Percentiles rank a stretch among this genome's conserved stretches.
These are phyloP conservation scores for Ophiocytium majus DNA, from an alignment of 352 stramenopile genomes.

Conservation along the genomic window DNA sequence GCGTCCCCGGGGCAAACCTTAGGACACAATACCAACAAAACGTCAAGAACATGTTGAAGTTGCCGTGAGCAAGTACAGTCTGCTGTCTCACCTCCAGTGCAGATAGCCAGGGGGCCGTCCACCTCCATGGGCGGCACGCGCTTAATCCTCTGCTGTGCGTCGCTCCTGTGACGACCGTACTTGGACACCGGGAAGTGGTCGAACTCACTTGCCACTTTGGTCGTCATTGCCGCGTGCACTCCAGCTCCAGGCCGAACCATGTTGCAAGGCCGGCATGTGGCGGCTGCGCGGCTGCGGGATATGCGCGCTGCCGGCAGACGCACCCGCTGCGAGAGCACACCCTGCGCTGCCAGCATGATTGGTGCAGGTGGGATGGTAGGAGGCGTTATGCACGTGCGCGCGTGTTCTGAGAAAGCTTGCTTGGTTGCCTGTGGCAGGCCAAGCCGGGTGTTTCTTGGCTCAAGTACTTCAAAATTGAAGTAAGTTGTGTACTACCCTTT, in stretches of 20 bases:
- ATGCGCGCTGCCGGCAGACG: too few relatives aligned
- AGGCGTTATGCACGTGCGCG: too few relatives aligned
- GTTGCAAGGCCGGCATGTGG: not conserved
- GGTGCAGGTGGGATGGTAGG: too few relatives aligned
- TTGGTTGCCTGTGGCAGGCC: too few relatives aligned
- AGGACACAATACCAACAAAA: not conserved
- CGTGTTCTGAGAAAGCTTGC: too few relatives aligned
- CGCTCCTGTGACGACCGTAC: not conserved
- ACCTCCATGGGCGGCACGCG: not conserved
- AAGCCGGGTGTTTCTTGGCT: too few relatives aligned
- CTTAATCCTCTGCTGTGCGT: not conserved
- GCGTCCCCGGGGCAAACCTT: not conserved
- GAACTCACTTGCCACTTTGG: not conserved
- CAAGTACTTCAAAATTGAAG: too few relatives aligned
- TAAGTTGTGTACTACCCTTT: too few relatives aligned
- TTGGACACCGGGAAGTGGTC: not conserved
- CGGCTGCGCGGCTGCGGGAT: too few relatives aligned
- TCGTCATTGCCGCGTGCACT: not conserved
- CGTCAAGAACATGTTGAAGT: not conserved
- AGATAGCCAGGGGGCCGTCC: slow-evolving; percentile 11
- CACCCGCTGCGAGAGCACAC: too few relatives aligned
- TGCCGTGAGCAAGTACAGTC: too few relatives aligned
- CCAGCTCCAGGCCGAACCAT: not conserved
- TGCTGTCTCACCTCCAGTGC: slow-evolving; percentile 24
- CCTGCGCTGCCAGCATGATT: too few relatives aligned